Evolutionary conservation across 2,329 filamentous ascomycete genomes (phyloP), one percentile per base, ranked within the genome.

Genomic region (Fusarium buharicum): DNA sequence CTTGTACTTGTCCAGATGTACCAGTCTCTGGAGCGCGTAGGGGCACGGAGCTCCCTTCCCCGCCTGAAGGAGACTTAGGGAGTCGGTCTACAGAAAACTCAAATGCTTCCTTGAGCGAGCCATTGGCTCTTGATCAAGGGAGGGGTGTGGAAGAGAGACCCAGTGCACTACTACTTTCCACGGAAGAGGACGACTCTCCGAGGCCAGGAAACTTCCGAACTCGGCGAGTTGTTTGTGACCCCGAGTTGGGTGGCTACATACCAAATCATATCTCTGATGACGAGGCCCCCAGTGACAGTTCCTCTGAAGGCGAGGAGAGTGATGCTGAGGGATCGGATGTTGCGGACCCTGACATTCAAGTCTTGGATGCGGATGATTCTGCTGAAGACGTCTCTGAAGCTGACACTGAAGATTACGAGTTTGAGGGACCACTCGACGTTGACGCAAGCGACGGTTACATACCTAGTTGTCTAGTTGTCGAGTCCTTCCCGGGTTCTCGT

Each of bases 141-240:
- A 39, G 52, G 37, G 59, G 33, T n/a, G 46, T 17, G 18, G 22
- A 31, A 20, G 30, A 22, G 37, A 20, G 28, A 34, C 30, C 36
- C 13, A 12, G 33, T 31, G 17, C 12, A 24, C 22, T 8, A 5
- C 16, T 58, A n/a, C 20, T 41, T n/a, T 37, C 38, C 31, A 17
- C 17, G 43, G 52, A 52, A 20, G 28, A 51, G 44, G 17, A 31
- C 9, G 43, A 27, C 33, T 22, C 22, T 4, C 36, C 11, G 45
- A 38, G 50, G 18, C 40, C 37, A 31, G 31, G 16, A 41, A n/a
- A 41, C 34, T 51, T 20, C 41, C 18, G 40, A 39, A 17, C 55
- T 40, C 40, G 41, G 16, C 17, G 27, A 27, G n/a, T 9, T n/a
- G 17, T 30, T 34, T 28, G 31, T 46, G 34, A 22, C 17, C 37